Conservation (phyloP, 768 basidiomycete species). For the Lactifluus rugatus region DNA sequence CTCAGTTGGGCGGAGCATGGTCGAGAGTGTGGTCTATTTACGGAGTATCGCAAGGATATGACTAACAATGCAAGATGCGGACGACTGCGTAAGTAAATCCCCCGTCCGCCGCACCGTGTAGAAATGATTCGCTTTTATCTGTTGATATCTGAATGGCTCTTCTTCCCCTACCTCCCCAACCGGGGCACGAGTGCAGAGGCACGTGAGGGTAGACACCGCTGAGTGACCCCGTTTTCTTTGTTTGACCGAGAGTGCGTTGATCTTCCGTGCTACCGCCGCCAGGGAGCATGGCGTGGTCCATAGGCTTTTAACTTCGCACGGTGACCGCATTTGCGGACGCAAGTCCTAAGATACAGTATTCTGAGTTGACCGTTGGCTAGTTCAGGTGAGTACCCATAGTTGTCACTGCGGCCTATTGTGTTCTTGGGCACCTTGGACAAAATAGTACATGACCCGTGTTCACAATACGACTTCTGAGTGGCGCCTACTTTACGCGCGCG, state of each 20-base stretch:
- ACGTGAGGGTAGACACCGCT: constrained; percentile 12
- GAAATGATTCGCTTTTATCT: constrained; percentile 16
- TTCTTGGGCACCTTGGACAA: neutral
- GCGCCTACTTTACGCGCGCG: neutral
- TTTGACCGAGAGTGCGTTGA: constrained; percentile 14
- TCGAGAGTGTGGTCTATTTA: constrained; percentile 10
- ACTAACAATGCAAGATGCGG: constrained; percentile 6
- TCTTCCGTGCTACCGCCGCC: constrained; percentile 14
- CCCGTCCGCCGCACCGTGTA: constrained; percentile 12
- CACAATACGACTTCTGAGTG: neutral
- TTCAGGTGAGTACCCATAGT: constrained; percentile 5
- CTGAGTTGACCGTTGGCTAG: neutral
- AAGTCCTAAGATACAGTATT: neutral
- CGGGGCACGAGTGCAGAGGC: neutral
- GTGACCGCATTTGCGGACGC: neutral
- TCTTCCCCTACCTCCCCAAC: constrained; percentile 5
- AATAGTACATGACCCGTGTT: neutral
- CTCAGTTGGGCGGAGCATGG: neutral
- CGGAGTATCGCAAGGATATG: neutral
- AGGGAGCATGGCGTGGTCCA: constrained; percentile 14
- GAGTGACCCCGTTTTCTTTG: constrained; percentile 12
- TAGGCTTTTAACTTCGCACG: constrained; percentile 7
- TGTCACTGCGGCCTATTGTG: neutral
- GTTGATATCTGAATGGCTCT: constrained; percentile 18
- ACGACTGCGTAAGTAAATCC: constrained; percentile 12